A percentile compares a stretch with the other conserved stretches of the same genome.
These are phyloP conservation scores for Capsicum chinense DNA, from an alignment of 257 asterid genomes.

Conservation along the genomic window DNA sequence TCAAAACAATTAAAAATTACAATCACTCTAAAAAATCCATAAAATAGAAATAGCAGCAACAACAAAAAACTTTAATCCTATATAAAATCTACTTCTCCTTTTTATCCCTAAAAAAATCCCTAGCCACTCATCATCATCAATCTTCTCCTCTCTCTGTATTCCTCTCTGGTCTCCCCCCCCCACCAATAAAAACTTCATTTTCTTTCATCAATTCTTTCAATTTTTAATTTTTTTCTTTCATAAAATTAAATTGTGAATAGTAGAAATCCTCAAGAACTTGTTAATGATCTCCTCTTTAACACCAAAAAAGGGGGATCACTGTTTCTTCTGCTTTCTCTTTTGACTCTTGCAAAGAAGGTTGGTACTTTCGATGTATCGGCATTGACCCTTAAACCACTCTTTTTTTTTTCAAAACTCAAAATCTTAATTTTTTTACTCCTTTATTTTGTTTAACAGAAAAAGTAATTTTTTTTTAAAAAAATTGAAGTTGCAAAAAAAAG, in stretches of 20 bases:
- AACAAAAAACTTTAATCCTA: not conserved
- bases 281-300: conserved; percentile 79
- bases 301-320: conserved; percentile 72
- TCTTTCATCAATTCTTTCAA: not conserved
- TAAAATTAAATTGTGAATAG: conserved; percentile 60
- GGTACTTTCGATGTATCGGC: conserved; percentile 96
- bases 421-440: not conserved
- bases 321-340: conserved; percentile 48
- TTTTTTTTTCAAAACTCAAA: not conserved
- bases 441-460: not conserved
- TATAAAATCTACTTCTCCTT: not conserved
- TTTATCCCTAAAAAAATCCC: not conserved
- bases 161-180: not conserved
- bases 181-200: not conserved
- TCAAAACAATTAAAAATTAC: not conserved
- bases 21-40: not conserved
- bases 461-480: not conserved
- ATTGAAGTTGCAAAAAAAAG: not conserved
- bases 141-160: too few species aligned
- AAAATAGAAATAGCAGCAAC: not conserved
- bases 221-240: not conserved
- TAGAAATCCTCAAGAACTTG: conserved; percentile 56
- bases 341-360: conserved; percentile 91
- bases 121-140: not conserved
- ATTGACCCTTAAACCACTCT: conserved; percentile 65